These are phyloP conservation scores for Mortierella sp. DNA, from an alignment of 371 early-diverging fungal genomes.

Conservation along the genomic window DNA sequence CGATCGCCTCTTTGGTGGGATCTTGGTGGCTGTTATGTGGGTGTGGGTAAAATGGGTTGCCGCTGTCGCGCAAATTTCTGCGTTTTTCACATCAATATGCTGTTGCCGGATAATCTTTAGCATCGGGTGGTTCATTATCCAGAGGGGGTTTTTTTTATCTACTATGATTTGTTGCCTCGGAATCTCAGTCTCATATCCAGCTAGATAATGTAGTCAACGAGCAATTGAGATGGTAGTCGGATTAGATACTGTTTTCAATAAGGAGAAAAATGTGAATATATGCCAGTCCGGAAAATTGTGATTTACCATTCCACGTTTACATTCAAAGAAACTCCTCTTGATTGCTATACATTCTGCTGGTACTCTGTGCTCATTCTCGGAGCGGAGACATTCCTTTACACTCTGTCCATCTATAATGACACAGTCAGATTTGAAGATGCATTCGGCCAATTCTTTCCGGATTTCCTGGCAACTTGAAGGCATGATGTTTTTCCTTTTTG, in stretches of 20 bases:
- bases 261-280: not conserved
- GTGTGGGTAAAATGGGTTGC: not conserved
- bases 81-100: not conserved
- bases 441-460: slow-evolving; percentile 76
- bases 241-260: not conserved
- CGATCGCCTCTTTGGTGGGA: not conserved
- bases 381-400: slow-evolving; percentile 74
- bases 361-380: slow-evolving; percentile 70
- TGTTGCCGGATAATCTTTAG: not conserved
- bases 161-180: slow-evolving; percentile 53
- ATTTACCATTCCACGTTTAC: slow-evolving; percentile 76
- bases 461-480: slow-evolving; percentile 79
- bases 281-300: not conserved
- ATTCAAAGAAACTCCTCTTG: slow-evolving; percentile 77
- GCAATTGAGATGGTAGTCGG: not conserved
- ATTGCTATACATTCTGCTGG: slow-evolving; percentile 75
- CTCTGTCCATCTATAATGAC: slow-evolving; percentile 73
- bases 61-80: not conserved
- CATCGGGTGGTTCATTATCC: too few relatives aligned
- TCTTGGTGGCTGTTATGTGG: not conserved
- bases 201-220: slow-evolving; percentile 14
- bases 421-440: slow-evolving; percentile 81
- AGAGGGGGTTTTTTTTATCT: too few relatives aligned
- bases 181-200: slow-evolving; percentile 55
- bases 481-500: slow-evolving; percentile 56